Evolutionary conservation across 495 filamentous ascomycete species (phyloP).

Genomic region (Neurospora pannonica): DNA sequence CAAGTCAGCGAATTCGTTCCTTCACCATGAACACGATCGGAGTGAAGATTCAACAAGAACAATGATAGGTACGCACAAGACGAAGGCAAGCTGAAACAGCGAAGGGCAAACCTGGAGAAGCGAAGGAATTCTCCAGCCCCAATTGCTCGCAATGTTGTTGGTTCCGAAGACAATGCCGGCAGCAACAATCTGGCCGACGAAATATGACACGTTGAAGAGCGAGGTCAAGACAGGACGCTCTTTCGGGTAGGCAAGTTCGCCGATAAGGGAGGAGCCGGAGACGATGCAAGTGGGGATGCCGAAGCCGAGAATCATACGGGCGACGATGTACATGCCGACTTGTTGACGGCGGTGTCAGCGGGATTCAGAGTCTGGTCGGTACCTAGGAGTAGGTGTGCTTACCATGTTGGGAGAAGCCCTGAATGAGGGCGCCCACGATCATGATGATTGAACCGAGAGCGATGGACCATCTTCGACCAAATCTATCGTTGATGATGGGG

Average conservation of each 20-base stretch:
- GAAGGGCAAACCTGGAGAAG: constrained; percentile 47
- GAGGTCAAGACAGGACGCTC: constrained; percentile 57
- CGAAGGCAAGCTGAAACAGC: constrained; percentile 46
- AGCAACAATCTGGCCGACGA: constrained; percentile 53
- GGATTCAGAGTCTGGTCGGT: not conserved
- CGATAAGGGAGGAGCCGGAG: constrained; percentile 53
- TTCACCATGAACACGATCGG: not conserved
- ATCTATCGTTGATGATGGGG: constrained; percentile 46
- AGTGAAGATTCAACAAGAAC: not conserved
- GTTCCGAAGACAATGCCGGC: constrained; percentile 52
- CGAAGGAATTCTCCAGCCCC: constrained; percentile 60
- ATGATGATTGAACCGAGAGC: constrained; percentile 49
- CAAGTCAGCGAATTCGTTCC: not conserved
- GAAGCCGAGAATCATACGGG: constrained; percentile 56
- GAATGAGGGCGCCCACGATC: constrained; percentile 47
- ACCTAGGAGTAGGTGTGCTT: not conserved
- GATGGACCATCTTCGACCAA: constrained; percentile 51
- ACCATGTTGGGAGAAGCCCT: constrained; percentile 35
- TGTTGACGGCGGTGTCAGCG: constrained; percentile 5
- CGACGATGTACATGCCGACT: constrained; percentile 54
- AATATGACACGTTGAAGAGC: constrained; percentile 60
- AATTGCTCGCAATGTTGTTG: constrained; percentile 43
- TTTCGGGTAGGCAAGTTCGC: constrained; percentile 57
- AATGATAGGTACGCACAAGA: constrained; percentile 23
- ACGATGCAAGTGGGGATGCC: constrained; percentile 57